A percentile compares a stretch with the other conserved stretches of the same genome.
phyloP scores from a whole-genome alignment of 75 land plant species.

The Sequoiadendron giganteum region DNA sequence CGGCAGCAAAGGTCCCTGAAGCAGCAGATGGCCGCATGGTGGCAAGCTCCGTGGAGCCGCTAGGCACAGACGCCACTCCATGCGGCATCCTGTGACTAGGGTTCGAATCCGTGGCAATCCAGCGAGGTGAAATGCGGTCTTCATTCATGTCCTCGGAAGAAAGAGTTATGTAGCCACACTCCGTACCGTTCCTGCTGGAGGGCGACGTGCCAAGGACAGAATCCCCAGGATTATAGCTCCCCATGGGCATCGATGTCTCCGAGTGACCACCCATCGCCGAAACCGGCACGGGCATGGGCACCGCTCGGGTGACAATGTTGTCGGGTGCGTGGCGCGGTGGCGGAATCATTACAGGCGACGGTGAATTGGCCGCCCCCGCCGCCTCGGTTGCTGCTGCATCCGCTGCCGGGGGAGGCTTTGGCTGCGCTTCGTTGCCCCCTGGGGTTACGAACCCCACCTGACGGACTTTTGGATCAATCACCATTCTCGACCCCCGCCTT shows the following conservation, averaged over 20 bases:
- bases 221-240: slow-evolving; percentile 72
- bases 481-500: slow-evolving; percentile 61
- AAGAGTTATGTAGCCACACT: slow-evolving; percentile 15
- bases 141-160: slow-evolving; percentile 28
- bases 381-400: slow-evolving; percentile 17
- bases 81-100: slow-evolving; percentile 14
- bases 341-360: slow-evolving; percentile 91
- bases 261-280: slow-evolving; percentile 4
- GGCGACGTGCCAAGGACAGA: slow-evolving; percentile 52
- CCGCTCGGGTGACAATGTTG: slow-evolving; percentile 16
- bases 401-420: not conserved
- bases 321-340: slow-evolving; percentile 65
- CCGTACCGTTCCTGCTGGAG: slow-evolving; percentile 16
- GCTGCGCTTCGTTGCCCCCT: not conserved
- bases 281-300: slow-evolving; percentile 40
- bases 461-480: slow-evolving; percentile 94
- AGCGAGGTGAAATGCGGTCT: not conserved
- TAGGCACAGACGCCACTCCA: slow-evolving; percentile 38
- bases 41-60: slow-evolving; percentile 21
- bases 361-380: slow-evolving; percentile 45
- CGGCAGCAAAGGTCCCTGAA: not conserved
- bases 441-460: slow-evolving; percentile 94
- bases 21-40: not conserved
- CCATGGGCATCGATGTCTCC: slow-evolving; percentile 23
- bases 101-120: not conserved